These are phyloP conservation scores for Nemania sp. DNA, from an alignment of 2,329 filamentous ascomycete species.

Conservation along the genomic window DNA sequence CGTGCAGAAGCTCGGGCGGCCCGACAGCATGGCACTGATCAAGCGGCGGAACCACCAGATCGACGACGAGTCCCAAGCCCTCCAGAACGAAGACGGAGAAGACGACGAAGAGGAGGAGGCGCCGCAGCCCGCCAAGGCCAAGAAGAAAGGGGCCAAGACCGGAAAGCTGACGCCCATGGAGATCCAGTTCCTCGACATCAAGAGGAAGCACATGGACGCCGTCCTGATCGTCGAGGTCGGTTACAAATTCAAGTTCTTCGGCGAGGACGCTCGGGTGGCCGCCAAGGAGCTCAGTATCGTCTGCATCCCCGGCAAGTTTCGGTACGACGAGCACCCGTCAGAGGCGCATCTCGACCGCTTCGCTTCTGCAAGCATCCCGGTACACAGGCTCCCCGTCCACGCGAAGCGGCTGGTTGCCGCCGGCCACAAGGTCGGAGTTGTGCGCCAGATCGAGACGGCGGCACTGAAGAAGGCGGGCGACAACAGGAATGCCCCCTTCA, in stretches of 20 bases:
- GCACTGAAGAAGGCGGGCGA: slow-evolving; percentile 94
- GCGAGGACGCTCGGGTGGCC: slow-evolving; percentile 87
- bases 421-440: slow-evolving; percentile 94
- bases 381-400: slow-evolving; percentile 88
- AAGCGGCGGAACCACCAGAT: slow-evolving; percentile 62
- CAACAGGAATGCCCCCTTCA: slow-evolving; percentile 90
- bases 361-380: slow-evolving; percentile 93
- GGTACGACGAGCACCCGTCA: slow-evolving; percentile 91
- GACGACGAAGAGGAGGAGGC: slow-evolving; percentile 58
- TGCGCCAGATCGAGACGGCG: slow-evolving; percentile 92
- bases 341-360: slow-evolving; percentile 92
- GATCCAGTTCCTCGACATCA: slow-evolving; percentile 90
- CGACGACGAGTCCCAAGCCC: slow-evolving; percentile 55
- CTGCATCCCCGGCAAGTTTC: slow-evolving; percentile 92
- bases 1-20: slow-evolving; percentile 84
- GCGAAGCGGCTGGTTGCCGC: slow-evolving; percentile 90
- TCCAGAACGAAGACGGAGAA: slow-evolving; percentile 61
- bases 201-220: slow-evolving; percentile 86
- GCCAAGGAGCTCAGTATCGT: slow-evolving; percentile 92
- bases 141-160: slow-evolving; percentile 72
- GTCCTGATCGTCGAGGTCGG: slow-evolving; percentile 92
- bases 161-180: slow-evolving; percentile 94
- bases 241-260: slow-evolving; percentile 97
- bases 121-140: slow-evolving; percentile 51
- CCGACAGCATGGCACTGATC: slow-evolving; percentile 76